These are phyloP conservation scores for Vigna hirtella DNA, from an alignment of 306 rosid species.

Conservation along the genomic window DNA sequence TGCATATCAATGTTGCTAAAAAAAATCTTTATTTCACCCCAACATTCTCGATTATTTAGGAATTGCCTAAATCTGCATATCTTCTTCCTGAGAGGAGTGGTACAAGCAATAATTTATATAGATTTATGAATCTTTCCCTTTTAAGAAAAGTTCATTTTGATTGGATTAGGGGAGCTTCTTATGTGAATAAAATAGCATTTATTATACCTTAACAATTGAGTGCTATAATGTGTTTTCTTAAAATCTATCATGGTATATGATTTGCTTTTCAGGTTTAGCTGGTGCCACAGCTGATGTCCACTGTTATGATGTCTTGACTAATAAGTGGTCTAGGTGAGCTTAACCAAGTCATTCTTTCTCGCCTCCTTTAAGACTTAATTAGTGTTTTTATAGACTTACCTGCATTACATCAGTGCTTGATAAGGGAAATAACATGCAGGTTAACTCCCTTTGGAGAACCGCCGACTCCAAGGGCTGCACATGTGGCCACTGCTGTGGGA, in stretches of 20 bases:
- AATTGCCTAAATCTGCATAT: slow-evolving; percentile 34
- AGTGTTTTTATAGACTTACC: slow-evolving; percentile 27
- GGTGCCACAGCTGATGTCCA: slow-evolving; percentile 99
- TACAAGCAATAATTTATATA: slow-evolving; percentile 24
- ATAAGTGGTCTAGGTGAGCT: slow-evolving; percentile 98
- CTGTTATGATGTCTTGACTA: slow-evolving; percentile 90
- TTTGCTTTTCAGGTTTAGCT: slow-evolving; percentile 87
- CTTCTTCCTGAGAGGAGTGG: slow-evolving; percentile 41
- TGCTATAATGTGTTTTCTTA: slow-evolving; percentile 32
- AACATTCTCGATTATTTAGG: slow-evolving; percentile 36
- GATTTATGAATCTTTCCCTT: slow-evolving; percentile 24
- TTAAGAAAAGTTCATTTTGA: slow-evolving; percentile 33
- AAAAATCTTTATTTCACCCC: slow-evolving; percentile 32
- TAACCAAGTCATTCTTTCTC: slow-evolving; percentile 37
- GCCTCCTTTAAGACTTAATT: slow-evolving; percentile 21
- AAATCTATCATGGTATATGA: slow-evolving; percentile 42
- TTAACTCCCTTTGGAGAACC: slow-evolving; percentile 95
- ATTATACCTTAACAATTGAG: slow-evolving; percentile 20
- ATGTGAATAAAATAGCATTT: slow-evolving; percentile 35
- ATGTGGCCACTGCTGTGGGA: slow-evolving; percentile 99
- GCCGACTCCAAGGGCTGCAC: slow-evolving; percentile 99
- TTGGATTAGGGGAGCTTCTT: slow-evolving; percentile 27
- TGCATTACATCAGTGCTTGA: slow-evolving; percentile 39
- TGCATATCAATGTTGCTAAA: slow-evolving; percentile 27
- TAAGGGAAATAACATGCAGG: slow-evolving; percentile 57